Percentiles rank a stretch among this genome's conserved stretches.
Conservation (phyloP, 2,329 filamentous ascomycete genomes). For the Cercospora sojina region DNA sequence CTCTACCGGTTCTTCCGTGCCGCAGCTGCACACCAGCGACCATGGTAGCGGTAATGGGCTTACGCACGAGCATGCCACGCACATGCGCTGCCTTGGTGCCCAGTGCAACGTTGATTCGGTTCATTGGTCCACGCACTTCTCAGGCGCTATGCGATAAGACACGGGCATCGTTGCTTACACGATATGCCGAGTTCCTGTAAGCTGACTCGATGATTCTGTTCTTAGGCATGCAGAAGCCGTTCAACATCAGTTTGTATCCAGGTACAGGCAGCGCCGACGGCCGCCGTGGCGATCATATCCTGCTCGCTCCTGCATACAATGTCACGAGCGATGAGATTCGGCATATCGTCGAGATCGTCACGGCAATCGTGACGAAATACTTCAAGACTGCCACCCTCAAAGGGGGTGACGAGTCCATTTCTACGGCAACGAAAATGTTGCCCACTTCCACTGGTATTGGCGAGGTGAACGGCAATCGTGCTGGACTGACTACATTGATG, state of each 20-base stretch:
- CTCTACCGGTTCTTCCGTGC: background rate
- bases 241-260: conserved; percentile 62
- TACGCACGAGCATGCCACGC: background rate
- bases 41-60: background rate
- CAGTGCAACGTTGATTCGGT: background rate
- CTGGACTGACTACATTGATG: background rate
- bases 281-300: conserved; percentile 64
- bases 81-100: background rate
- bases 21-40: background rate
- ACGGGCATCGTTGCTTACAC: background rate
- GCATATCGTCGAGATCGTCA: conserved; percentile 53
- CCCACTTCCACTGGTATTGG: background rate
- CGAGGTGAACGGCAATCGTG: background rate
- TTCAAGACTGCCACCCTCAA: conserved; percentile 32
- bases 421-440: background rate
- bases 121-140: background rate
- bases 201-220: background rate
- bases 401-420: background rate
- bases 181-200: background rate
- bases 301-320: conserved; percentile 69
- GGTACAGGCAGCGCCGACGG: conserved; percentile 62
- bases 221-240: conserved; percentile 43
- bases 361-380: conserved; percentile 53
- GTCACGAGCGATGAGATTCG: conserved; percentile 58
- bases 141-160: background rate